These are phyloP conservation scores for Daldinia childiae DNA, from an alignment of 495 filamentous ascomycete species.

Conservation along the genomic window DNA sequence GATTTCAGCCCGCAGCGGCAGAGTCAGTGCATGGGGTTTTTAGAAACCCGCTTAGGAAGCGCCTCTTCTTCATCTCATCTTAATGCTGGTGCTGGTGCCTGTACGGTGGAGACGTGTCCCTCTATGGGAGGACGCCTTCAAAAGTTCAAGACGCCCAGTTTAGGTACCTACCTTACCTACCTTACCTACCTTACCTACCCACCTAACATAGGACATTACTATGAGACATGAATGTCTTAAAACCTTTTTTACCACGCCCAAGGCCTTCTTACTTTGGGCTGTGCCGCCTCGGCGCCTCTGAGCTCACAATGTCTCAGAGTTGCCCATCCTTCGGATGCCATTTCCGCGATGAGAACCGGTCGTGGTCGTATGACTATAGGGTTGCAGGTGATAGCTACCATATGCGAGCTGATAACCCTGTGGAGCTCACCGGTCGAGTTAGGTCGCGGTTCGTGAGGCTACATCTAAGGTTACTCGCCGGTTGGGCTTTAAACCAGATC, in stretches of 20 bases:
- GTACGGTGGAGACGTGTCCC: constrained; percentile 8
- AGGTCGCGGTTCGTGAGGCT: constrained; percentile 43
- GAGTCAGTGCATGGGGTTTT: background rate
- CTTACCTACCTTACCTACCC: too few relatives aligned
- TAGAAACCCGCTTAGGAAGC: background rate
- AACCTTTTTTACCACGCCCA: background rate
- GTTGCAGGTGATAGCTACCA: constrained; percentile 28
- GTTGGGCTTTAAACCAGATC: constrained; percentile 27
- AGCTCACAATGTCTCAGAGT: constrained; percentile 32
- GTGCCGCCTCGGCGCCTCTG: constrained; percentile 31
- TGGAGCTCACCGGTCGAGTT: constrained; percentile 33
- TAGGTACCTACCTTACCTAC: too few relatives aligned
- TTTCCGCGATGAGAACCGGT: constrained; percentile 22
- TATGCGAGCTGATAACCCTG: constrained; percentile 6
- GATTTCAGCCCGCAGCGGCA: background rate
- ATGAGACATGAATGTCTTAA: constrained; percentile 14
- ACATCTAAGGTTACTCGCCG: constrained; percentile 19
- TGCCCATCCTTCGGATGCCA: constrained; percentile 28
- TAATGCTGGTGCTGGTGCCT: background rate
- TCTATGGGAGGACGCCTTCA: constrained; percentile 1
- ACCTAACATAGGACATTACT: constrained; percentile 3
- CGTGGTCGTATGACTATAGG: constrained; percentile 32
- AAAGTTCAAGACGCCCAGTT: constrained; percentile 9
- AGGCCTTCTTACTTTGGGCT: constrained; percentile 18
- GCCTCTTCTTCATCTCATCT: background rate